Percentiles rank a stretch among this genome's conserved stretches.
phyloP scores from a whole-genome alignment of 2,329 filamentous ascomycete species.

The Didymellaceae sp. region DNA sequence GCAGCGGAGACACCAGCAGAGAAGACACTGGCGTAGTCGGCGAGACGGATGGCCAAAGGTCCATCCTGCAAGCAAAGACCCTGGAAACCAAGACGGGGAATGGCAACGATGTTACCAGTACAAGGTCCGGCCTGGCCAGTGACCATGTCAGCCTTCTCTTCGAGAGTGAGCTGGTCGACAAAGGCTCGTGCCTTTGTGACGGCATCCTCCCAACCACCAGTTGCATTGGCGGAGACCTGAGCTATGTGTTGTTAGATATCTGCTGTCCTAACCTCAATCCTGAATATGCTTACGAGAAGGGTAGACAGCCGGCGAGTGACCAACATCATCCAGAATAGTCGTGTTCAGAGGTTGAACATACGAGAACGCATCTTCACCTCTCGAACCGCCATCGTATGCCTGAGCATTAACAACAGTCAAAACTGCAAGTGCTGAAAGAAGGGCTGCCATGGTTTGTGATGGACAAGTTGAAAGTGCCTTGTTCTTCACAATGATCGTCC shows the following conservation, averaged over 20 bases:
- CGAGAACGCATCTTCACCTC: slow-evolving; percentile 32
- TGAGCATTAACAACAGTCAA: slow-evolving; percentile 34
- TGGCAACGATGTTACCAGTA: slow-evolving; percentile 56
- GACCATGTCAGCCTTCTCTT: slow-evolving; percentile 46
- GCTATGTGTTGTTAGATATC: slow-evolving; percentile 49
- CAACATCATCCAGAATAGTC: slow-evolving; percentile 38
- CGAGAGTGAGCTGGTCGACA: slow-evolving; percentile 37
- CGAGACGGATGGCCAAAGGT: slow-evolving; percentile 44
- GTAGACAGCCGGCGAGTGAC: slow-evolving; percentile 37
- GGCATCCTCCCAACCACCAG: slow-evolving; percentile 42
- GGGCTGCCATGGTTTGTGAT: slow-evolving; percentile 33
- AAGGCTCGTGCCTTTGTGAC: slow-evolving; percentile 43
- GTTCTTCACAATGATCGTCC: slow-evolving; percentile 4
- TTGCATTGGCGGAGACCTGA: slow-evolving; percentile 36
- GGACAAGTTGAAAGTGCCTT: slow-evolving; percentile 24
- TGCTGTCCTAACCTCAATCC: background rate
- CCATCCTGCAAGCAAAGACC: slow-evolving; percentile 52
- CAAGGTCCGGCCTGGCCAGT: slow-evolving; percentile 58
- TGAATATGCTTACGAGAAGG: slow-evolving; percentile 34
- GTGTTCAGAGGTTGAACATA: slow-evolving; percentile 42
- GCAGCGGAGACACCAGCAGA: slow-evolving; percentile 49
- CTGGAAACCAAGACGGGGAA: slow-evolving; percentile 48
- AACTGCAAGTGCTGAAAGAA: slow-evolving; percentile 33
- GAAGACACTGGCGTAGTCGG: slow-evolving; percentile 49
- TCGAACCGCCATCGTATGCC: slow-evolving; percentile 24